Conservation (phyloP, 257 asterid species). For the Fraxinus cuspidata region DNA sequence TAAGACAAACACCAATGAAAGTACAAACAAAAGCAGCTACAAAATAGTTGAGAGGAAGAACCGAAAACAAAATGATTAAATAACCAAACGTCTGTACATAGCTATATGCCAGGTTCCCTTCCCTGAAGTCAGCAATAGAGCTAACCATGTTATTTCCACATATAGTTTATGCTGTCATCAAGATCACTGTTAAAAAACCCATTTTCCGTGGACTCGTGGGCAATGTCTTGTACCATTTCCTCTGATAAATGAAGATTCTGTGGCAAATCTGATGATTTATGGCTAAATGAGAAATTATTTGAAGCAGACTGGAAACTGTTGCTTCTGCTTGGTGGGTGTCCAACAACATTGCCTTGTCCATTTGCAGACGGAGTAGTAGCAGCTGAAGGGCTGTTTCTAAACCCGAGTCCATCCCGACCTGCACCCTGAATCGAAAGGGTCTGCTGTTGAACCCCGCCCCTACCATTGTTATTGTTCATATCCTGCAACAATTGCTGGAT, state of each 20-base stretch:
- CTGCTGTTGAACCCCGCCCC: constrained; percentile 39
- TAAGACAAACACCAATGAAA: constrained; percentile 22
- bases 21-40: constrained; percentile 34
- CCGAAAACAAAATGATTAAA: neutral
- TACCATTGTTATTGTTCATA: constrained; percentile 43
- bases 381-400: constrained; percentile 37
- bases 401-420: constrained; percentile 48
- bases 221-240: constrained; percentile 58
- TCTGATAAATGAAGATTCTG: constrained; percentile 57
- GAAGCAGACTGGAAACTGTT: constrained; percentile 59
- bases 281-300: constrained; percentile 49
- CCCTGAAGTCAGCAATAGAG: constrained; percentile 18
- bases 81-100: constrained; percentile 53
- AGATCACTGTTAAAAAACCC: constrained; percentile 71
- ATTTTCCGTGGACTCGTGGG: constrained; percentile 65
- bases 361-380: constrained; percentile 32
- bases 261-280: constrained; percentile 54
- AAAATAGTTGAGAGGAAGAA: constrained; percentile 17
- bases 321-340: constrained; percentile 57
- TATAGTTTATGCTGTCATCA: constrained; percentile 71
- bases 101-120: constrained; percentile 30
- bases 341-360: constrained; percentile 32
- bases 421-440: constrained; percentile 39
- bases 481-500: constrained; percentile 72
- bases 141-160: constrained; percentile 61